Evolutionary conservation across 73 alveolate genomes (phyloP).

Genomic region (Stentor coeruleus): DNA sequence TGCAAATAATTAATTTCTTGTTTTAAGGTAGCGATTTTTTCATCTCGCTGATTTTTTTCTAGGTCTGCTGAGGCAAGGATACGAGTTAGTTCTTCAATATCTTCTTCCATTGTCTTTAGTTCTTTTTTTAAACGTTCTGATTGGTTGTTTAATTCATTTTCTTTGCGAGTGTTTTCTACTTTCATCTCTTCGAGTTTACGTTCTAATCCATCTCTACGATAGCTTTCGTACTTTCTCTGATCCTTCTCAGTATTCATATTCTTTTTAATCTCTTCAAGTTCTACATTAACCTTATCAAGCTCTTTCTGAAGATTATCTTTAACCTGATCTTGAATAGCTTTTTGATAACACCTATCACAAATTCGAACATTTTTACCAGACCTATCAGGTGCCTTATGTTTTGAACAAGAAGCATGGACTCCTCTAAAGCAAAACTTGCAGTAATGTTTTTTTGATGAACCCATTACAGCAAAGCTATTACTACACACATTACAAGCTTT

Average conservation of each 20-base stretch:
- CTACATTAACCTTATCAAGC: background rate
- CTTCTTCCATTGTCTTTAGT: background rate
- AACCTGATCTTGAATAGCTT: slow-evolving; percentile 2
- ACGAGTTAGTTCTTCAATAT: background rate
- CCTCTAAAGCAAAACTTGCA: slow-evolving; percentile 29
- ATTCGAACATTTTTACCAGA: background rate
- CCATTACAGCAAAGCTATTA: background rate
- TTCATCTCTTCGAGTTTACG: background rate
- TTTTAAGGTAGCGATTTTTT: slow-evolving; percentile 14
- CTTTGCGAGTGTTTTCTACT: background rate
- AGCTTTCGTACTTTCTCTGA: background rate
- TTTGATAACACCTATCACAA: background rate
- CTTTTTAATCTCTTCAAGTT: background rate
- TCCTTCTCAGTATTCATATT: background rate
- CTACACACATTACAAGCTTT: background rate
- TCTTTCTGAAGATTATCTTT: slow-evolving; percentile 12
- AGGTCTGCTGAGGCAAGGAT: background rate
- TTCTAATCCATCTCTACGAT: background rate
- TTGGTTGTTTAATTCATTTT: background rate
- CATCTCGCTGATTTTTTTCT: background rate
- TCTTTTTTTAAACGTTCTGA: background rate
- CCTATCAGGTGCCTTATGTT: background rate
- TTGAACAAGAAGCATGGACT: slow-evolving; percentile 3
- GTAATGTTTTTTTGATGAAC: background rate
- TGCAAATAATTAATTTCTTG: background rate